Evolutionary conservation across 2,329 filamentous ascomycete species (phyloP), one percentile per base, ranked within the genome.

Genomic region (Colletotrichum navitas): DNA sequence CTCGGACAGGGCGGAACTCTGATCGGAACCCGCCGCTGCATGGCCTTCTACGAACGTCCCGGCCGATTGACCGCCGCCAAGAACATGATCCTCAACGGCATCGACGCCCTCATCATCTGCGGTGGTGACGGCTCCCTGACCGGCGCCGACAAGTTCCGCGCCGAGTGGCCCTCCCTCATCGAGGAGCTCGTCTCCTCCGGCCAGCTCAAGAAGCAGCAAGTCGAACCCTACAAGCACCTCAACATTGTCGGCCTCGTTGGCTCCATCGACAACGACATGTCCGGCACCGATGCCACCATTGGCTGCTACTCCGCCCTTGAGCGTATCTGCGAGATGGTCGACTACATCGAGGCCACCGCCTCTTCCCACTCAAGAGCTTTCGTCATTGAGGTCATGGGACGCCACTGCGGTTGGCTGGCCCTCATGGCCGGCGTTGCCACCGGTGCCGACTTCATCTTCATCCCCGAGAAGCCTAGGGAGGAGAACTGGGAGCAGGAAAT

Each of bases 241-340:
- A 99, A 98, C 83, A 97, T 99, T 76, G 95, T 98, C 65, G 96
- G 96, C 59, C 86, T 98, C 63, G 96, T 99, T 36, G 96, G 96
- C 69, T 97, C 94, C 65, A 99, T 99, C 79, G 96, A 99, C 87
- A 99, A 99, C 80, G 96, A 99, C 80, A 92, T 99, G 83, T 97
- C 95, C 61, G 94, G 94, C 74, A 99, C 96, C 16, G 96, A 99
- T 82, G 95, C 96, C 71, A 99, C 96, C 41, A 98, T 99, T 80
- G 96, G 96, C 67, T 97, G 94, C 81, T 98, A 97, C 85, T 97
- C 95, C 54, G 96, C 96, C 32, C 89, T 99, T 67, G 91, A 93
- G 59, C 91, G 95, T 71, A 97, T 99, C 76, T 98, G 95, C 83
- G 93, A 98, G 80, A 94, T 95, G 79, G 94, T 99, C 70, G 96